Evolutionary conservation across 768 basidiomycete genomes (phyloP).

Genomic region (Leccinum rimulosum): DNA sequence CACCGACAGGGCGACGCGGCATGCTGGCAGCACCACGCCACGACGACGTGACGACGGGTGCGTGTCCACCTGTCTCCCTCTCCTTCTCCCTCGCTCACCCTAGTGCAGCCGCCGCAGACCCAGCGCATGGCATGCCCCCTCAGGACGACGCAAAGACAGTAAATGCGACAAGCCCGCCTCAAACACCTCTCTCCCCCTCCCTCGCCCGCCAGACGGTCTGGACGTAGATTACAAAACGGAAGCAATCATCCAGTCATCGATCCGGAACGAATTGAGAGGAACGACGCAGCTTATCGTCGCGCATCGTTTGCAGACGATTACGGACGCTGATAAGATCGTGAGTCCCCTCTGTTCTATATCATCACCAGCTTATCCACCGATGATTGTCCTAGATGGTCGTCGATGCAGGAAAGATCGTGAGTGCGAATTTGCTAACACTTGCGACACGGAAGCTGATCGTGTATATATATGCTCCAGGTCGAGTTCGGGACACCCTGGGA

Average conservation of each 20-base stretch:
- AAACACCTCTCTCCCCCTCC: too few relatives aligned
- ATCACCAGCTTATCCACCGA: not conserved
- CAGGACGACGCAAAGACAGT: too few relatives aligned
- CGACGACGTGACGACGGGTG: too few relatives aligned
- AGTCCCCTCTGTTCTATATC: not conserved
- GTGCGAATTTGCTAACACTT: not conserved
- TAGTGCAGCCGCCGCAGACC: too few relatives aligned
- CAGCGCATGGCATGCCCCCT: too few relatives aligned
- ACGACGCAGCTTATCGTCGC: slow-evolving; percentile 59
- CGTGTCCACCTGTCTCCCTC: too few relatives aligned
- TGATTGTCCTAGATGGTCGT: slow-evolving; percentile 38
- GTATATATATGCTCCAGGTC: not conserved
- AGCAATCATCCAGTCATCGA: slow-evolving; percentile 51
- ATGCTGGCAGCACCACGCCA: too few relatives aligned
- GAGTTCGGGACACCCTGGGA: slow-evolving; percentile 52
- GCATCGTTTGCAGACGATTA: slow-evolving; percentile 56
- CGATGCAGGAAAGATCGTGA: slow-evolving; percentile 40
- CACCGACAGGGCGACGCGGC: too few relatives aligned
- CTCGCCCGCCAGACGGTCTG: not conserved
- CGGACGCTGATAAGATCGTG: slow-evolving; percentile 61
- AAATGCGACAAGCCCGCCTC: too few relatives aligned
- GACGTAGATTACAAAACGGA: slow-evolving; percentile 52
- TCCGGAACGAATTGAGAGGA: slow-evolving; percentile 44
- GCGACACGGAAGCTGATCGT: not conserved
- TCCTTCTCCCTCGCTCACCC: too few relatives aligned